Base-by-base conservation (phyloP, 2,329 filamentous ascomycete species). In the Sphaerulina musiva region DNA sequence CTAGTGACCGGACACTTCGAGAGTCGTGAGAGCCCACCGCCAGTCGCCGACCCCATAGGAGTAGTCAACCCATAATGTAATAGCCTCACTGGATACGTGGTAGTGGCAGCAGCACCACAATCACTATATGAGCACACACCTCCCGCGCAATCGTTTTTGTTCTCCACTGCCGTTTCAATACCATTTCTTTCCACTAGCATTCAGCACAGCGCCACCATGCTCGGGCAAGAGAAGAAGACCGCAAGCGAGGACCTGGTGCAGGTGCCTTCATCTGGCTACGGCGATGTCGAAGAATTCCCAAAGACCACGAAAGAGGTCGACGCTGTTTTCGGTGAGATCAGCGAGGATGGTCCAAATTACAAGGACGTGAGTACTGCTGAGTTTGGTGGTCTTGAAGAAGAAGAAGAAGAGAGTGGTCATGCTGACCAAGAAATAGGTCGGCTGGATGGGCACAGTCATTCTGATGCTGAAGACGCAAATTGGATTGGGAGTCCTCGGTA, bases 401-500 rank as follows among this genome's bases (percentile, higher is more conserved):
- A 7, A 41, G 14, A n/a, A 14, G 8, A 29, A 39, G 4, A 10
- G n/a, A 43, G 40, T 20, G 4, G 12, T 7, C 26, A 29, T 20
- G n/a, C 31, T 55, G 44, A 55, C 42, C 8, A 39, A 45, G 26
- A 12, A 12, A 10, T 38, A 58, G 56, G 56, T 58, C 45, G 72
- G 73, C 48, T 77, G 72, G 73, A 51, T 73, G 1, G 74, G 72
- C 20, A 74, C 75, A 10, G 62, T 67, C 0, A 72, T 68, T 14
- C 64, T 76, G 29, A 76, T 76, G 73, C 70, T 74, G 63, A 76
- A 76, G 61, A 73, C 70, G 2, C 72, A 75, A 53, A 70, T 76
- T 20, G 74, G 74, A 12, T 69, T 76, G 1, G 70, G 70, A 55
- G 75, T 79, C n/a, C 69, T 79, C n/a, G 75, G 76, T 0, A 76